These are phyloP conservation scores for Calocera cornea DNA, from an alignment of 768 basidiomycete species.

Conservation along the genomic window DNA sequence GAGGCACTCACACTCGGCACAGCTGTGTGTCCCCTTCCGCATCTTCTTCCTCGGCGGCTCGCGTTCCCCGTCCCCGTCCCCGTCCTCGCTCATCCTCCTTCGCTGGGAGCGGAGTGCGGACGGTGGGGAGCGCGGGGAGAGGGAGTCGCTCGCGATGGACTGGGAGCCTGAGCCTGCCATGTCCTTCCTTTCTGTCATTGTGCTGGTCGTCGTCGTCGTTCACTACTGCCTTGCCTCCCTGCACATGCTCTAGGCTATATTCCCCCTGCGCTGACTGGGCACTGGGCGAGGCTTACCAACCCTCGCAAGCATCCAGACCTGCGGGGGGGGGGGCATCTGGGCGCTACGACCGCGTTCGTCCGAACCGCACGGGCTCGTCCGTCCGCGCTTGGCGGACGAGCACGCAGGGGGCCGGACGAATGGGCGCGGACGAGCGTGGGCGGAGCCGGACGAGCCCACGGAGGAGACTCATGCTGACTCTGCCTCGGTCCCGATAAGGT, in stretches of 20 bases:
- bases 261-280: no score
- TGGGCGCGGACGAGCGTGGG: background rate
- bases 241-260: no score
- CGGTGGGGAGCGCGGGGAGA: background rate
- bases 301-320: background rate
- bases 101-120: background rate
- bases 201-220: no score
- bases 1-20: conserved; percentile 1
- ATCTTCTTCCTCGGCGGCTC: background rate
- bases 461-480: no score
- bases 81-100: background rate
- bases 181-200: background rate
- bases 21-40: conserved; percentile 1
- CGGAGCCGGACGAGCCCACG: background rate
- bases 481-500: no score
- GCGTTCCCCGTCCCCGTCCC: background rate
- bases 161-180: background rate
- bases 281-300: background rate
- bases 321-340: no score
- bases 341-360: background rate
- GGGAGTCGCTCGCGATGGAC: background rate
- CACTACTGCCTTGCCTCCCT: no score
- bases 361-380: background rate
- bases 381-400: background rate
- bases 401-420: background rate